Evolutionary conservation across 148 eudicot genomes (phyloP).

Genomic region (Silene conica): DNA sequence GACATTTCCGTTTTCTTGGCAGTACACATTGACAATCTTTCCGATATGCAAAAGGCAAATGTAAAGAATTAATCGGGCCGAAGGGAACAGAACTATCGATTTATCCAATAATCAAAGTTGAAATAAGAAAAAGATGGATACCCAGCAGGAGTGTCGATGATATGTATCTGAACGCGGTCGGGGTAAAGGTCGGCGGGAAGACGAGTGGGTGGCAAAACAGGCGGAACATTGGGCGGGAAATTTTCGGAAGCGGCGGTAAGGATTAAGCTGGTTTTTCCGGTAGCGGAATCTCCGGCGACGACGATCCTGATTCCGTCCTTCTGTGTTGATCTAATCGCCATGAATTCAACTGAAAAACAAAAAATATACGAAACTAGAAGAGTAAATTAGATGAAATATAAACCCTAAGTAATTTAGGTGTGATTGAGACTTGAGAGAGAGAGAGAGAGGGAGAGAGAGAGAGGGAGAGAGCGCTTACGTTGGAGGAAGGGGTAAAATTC

Average conservation of each 20-base stretch:
- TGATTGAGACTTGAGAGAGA: neutral
- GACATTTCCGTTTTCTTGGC: neutral
- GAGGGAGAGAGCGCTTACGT: neutral
- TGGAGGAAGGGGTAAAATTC: neutral
- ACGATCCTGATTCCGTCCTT: slow-evolving; percentile 60
- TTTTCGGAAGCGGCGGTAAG: slow-evolving; percentile 69
- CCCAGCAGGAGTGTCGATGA: slow-evolving; percentile 86
- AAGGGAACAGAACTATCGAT: neutral
- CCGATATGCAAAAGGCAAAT: no score
- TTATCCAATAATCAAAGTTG: neutral
- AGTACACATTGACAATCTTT: no score
- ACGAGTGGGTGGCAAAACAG: slow-evolving; percentile 78
- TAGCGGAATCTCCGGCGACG: slow-evolving; percentile 80
- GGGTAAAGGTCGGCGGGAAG: slow-evolving; percentile 75
- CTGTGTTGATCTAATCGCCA: slow-evolving; percentile 9
- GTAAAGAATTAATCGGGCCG: no score
- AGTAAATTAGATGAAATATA: neutral
- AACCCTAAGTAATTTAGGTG: neutral
- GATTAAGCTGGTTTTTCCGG: slow-evolving; percentile 87
- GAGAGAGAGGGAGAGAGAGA: no score
- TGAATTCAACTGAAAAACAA: neutral
- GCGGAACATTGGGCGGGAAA: slow-evolving; percentile 56
- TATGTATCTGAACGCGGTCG: slow-evolving; percentile 71
- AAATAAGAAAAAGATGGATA: neutral
- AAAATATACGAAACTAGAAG: neutral